Evolutionary conservation across 2,329 filamentous ascomycete species (phyloP), one percentile per base, ranked within the genome.

Genomic region (Diplodia sapinea): DNA sequence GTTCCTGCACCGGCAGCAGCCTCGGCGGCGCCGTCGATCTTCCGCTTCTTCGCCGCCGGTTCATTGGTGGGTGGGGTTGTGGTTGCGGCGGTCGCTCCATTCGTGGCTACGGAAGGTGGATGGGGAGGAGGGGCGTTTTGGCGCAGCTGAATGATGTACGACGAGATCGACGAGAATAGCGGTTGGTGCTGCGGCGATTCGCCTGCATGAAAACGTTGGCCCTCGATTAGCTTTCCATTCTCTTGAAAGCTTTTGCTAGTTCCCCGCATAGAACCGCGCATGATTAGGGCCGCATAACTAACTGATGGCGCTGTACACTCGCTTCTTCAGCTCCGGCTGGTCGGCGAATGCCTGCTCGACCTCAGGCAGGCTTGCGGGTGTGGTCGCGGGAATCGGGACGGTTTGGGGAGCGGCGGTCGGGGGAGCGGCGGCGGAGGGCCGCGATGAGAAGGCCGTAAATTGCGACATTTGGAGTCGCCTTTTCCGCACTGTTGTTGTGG

Each of bases 11-110:
- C 57, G 17, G 64, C 52, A 6, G 40, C 47, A 43, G 57, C 68
- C 57, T 36, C 49, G 38, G 69, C 52, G 40, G 11, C 23, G 26
- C 71, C 73, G 7, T 79, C 77, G 6, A 80, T 66, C 69, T 79
- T 80, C 66, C 79, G 77, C 70, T 80, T 80, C 72, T 80, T 80
- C 1, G 75, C 70, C 17, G 74, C 72, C 9, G 76, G 77, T 65
- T 77, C 74, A 43, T 69, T 61, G 13, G 64, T 38, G 31, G 56
- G 6, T 1, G 6, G 11, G 43, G 33, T 43, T 2, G 33, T 15
- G 5, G 38, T 29, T 20, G 50, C 40, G 33, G 50, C 33, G 5
- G 33, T 36, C 33, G 33, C 47, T 26, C 67, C 67, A 31, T 68
- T 68, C 15, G 50, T 59, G 13, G 20, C 31, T n/a, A 11, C 36